Conservation (phyloP, 805 yeast genomes). For the Myxozyma monticola region DNA sequence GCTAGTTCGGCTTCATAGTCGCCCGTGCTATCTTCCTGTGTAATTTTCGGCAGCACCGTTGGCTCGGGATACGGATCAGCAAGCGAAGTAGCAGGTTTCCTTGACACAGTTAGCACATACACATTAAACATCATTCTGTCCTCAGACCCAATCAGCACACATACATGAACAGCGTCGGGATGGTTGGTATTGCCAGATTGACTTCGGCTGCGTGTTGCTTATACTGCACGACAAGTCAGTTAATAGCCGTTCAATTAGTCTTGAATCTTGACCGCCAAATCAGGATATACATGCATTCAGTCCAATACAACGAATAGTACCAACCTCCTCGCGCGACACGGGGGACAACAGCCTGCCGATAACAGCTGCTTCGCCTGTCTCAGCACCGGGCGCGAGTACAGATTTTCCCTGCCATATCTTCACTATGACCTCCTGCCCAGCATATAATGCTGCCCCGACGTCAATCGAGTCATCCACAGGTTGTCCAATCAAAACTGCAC, state of each 20-base stretch:
- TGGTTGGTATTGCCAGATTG: slow-evolving; percentile 44
- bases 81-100: not conserved
- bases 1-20: slow-evolving; percentile 58
- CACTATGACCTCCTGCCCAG: slow-evolving; percentile 1
- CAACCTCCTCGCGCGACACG: slow-evolving; percentile 39
- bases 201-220: slow-evolving; percentile 43
- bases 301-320: slow-evolving; percentile 50
- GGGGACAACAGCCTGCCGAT: slow-evolving; percentile 45
- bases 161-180: slow-evolving; percentile 53
- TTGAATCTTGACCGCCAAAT: not conserved
- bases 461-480: not conserved
- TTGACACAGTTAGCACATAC: not conserved
- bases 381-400: not conserved
- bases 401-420: not conserved
- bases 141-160: slow-evolving; percentile 46
- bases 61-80: slow-evolving; percentile 45
- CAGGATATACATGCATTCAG: slow-evolving; percentile 39
- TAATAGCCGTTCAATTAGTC: no score
- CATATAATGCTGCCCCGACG: slow-evolving; percentile 1
- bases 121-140: not conserved
- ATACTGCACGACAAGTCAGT: not conserved
- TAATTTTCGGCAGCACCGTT: slow-evolving; percentile 39
- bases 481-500: slow-evolving; percentile 1
- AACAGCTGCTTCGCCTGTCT: not conserved
- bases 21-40: slow-evolving; percentile 31